Evolutionary conservation across 495 filamentous ascomycete genomes (phyloP), one percentile per base, ranked within the genome.

Genomic region (Penicillium simplicissimum): DNA sequence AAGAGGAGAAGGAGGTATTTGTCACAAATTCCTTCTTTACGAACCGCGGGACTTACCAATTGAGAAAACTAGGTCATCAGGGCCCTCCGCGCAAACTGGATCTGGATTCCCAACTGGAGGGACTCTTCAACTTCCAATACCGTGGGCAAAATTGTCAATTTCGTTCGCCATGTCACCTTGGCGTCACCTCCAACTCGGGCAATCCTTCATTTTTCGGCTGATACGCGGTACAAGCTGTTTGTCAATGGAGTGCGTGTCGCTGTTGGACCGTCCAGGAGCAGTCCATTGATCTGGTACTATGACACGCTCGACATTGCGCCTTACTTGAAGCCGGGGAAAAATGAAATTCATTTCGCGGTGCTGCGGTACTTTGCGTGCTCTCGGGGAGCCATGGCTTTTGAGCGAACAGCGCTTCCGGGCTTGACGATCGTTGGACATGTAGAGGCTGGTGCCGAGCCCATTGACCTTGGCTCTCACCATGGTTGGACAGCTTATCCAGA

Each of bases 141-240:
- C 21, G 69, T 65, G 8, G 75, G 73, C 17, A 62, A 64, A 36
- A 61, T 76, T 28, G 75, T 76, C 51, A 35, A 57, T 4, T 77
- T 77, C 62, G 59, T 42, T 0, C 64, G 69, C 1, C 37, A 55
- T 6, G 49, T 78, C 35, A 51, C 33, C 28, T 61, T 78, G n/a
- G 1, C 52, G 0, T 65, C 60, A 0, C 7, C 15, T 13, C 61
- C 70, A 8, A 62, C 10, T 2, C 28, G 36, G 9, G 52, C 66
- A 8, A 8, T 68, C 1, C 51, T 78, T 17, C 71, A 77, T 63
- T 66, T 76, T 53, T 77, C 76, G 8, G 76, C 76, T 1, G 76
- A 78, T 40, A 78, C 76, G 1, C 59, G 76, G 14, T 78, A 78
- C 56, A 76, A 77, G 45, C 62, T 78, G 21, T 72, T 62, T 35